These are phyloP conservation scores for Pulveroboletus frians DNA, from an alignment of 768 basidiomycete species.

Conservation along the genomic window DNA sequence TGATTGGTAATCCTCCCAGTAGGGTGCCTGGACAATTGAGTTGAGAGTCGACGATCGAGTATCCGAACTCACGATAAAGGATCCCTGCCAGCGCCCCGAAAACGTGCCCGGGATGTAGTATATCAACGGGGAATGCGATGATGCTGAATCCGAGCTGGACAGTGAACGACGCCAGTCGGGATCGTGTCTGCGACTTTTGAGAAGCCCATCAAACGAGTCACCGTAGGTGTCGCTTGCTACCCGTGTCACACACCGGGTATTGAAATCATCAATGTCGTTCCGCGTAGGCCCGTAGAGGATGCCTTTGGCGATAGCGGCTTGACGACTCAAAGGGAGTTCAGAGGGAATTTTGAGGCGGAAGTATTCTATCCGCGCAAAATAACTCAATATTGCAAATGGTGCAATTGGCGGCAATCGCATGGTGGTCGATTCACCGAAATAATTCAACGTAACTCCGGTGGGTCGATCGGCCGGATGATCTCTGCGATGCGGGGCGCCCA, in stretches of 20 bases:
- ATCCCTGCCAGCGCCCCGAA: constrained; percentile 47
- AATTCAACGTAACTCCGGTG: constrained; percentile 29
- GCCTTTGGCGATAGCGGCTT: constrained; percentile 28
- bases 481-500: constrained; percentile 20
- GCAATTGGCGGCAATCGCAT: constrained; percentile 40
- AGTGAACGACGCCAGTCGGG: constrained; percentile 28
- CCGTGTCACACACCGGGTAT: constrained; percentile 38
- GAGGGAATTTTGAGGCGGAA: constrained; percentile 34
- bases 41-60: neutral
- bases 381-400: constrained; percentile 44
- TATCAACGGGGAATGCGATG: constrained; percentile 1
- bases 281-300: constrained; percentile 36
- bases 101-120: constrained; percentile 42
- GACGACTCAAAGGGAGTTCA: constrained; percentile 37
- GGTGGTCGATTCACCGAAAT: constrained; percentile 38
- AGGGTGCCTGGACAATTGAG: constrained; percentile 34
- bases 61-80: constrained; percentile 37
- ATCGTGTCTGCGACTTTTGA: constrained; percentile 29
- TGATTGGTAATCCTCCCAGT: constrained; percentile 32
- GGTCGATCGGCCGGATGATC: constrained; percentile 30
- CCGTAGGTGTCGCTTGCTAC: constrained; percentile 27
- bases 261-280: constrained; percentile 44
- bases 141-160: neutral
- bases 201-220: constrained; percentile 14
- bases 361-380: constrained; percentile 41